Evolutionary conservation across 2,329 filamentous ascomycete genomes (phyloP).

Genomic region (Claviceps cyperi): DNA sequence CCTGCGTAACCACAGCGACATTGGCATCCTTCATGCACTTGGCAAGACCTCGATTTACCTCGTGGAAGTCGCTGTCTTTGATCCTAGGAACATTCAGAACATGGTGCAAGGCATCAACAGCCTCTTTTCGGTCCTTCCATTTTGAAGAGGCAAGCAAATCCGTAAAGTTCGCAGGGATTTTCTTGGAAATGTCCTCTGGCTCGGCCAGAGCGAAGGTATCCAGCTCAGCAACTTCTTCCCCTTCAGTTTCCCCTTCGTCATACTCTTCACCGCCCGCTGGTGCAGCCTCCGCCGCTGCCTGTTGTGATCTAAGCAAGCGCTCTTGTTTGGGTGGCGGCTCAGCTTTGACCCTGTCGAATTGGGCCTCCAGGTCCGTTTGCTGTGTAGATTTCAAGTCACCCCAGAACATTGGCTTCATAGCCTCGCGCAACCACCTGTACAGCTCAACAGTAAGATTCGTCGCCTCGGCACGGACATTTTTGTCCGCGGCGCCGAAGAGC

Average conservation of each 20-base stretch:
- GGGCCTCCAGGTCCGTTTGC: constrained; percentile 80
- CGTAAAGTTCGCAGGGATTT: constrained; percentile 66
- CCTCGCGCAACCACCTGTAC: constrained; percentile 92
- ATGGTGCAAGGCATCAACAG: constrained; percentile 65
- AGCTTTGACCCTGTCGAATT: constrained; percentile 86
- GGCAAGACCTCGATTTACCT: constrained; percentile 69
- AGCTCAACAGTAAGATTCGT: constrained; percentile 85
- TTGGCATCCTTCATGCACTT: constrained; percentile 99
- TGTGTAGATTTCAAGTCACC: constrained; percentile 88
- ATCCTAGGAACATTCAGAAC: constrained; percentile 76
- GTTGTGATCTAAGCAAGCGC: constrained; percentile 73
- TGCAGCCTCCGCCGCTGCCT: constrained; percentile 64
- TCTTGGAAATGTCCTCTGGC: constrained; percentile 71
- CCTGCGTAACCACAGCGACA: constrained; percentile 81
- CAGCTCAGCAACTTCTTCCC: constrained; percentile 43
- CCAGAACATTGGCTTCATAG: constrained; percentile 98
- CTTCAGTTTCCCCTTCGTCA: constrained; percentile 41
- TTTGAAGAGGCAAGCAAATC: constrained; percentile 82
- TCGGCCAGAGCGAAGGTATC: constrained; percentile 74
- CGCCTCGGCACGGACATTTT: constrained; percentile 90
- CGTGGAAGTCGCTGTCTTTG: constrained; percentile 78
- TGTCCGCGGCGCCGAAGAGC: constrained; percentile 90
- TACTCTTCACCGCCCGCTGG: constrained; percentile 44
- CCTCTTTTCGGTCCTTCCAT: constrained; percentile 97
- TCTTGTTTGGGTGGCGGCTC: constrained; percentile 83